A percentile compares a stretch with the other conserved stretches of the same genome.
These are phyloP conservation scores for Nannizziopsis barbatae DNA, from an alignment of 2,329 filamentous ascomycete genomes.

Conservation along the genomic window DNA sequence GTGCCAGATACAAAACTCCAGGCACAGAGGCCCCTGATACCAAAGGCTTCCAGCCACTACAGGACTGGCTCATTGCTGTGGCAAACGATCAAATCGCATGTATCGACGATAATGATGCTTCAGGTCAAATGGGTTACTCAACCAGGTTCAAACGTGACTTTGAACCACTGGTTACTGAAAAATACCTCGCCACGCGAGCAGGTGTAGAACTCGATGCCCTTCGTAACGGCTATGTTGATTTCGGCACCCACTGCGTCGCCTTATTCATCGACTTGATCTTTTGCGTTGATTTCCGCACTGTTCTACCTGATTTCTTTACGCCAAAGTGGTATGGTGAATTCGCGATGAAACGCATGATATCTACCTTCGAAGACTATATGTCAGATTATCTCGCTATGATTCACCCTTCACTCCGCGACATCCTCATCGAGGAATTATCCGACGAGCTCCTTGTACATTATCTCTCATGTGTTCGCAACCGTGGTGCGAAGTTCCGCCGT, in stretches of 20 bases:
- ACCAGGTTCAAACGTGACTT: conserved; percentile 77
- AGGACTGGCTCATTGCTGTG: conserved; percentile 91
- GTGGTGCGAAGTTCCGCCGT: conserved; percentile 76
- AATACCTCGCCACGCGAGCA: conserved; percentile 62
- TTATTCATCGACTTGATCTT: conserved; percentile 83
- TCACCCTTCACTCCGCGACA: conserved; percentile 76
- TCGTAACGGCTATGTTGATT: conserved; percentile 86
- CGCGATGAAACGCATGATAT: conserved; percentile 85
- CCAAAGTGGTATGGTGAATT: conserved; percentile 75
- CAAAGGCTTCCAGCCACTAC: conserved; percentile 61
- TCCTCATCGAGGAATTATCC: conserved; percentile 84
- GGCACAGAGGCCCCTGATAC: conserved; percentile 31
- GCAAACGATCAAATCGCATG: conserved; percentile 98
- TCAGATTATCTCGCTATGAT: conserved; percentile 73
- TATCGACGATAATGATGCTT: conserved; percentile 75
- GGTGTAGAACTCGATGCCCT: conserved; percentile 62
- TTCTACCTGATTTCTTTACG: conserved; percentile 85
- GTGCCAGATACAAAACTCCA: conserved; percentile 54
- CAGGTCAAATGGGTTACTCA: conserved; percentile 70
- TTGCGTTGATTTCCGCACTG: conserved; percentile 71
- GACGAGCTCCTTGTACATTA: conserved; percentile 85
- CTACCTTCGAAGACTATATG: conserved; percentile 92
- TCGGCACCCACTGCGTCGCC: conserved; percentile 83
- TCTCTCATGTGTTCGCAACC: conserved; percentile 74
- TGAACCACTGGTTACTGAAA: conserved; percentile 65